Evolutionary conservation across 352 stramenopile species (phyloP).

Genomic region (Pythium oligandrum): DNA sequence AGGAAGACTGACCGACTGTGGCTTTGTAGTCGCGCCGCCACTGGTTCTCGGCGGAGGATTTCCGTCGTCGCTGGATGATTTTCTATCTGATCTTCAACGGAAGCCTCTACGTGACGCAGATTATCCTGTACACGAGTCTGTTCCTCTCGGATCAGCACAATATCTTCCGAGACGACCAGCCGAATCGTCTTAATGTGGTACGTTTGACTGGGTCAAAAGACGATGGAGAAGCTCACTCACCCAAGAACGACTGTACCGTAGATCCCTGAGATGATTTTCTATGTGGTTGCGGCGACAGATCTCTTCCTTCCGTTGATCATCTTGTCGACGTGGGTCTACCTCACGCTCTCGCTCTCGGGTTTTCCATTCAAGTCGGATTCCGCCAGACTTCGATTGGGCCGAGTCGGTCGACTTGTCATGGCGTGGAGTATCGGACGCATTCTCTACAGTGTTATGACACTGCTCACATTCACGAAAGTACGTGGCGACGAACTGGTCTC

Average conservation of each 20-base stretch:
- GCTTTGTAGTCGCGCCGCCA: slow-evolving; percentile 69
- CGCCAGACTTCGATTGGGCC: slow-evolving; percentile 44
- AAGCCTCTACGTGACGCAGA: slow-evolving; percentile 80
- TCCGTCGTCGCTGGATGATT: slow-evolving; percentile 88
- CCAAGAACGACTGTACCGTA: slow-evolving; percentile 8
- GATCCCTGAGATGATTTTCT: slow-evolving; percentile 79
- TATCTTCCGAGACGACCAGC: slow-evolving; percentile 75
- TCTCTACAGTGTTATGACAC: slow-evolving; percentile 83
- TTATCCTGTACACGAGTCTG: slow-evolving; percentile 86
- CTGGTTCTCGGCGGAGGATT: slow-evolving; percentile 85
- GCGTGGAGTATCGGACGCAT: slow-evolving; percentile 84
- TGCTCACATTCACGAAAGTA: slow-evolving; percentile 86
- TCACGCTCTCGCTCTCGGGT: slow-evolving; percentile 83
- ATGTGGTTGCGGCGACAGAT: slow-evolving; percentile 79
- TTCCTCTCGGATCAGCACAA: slow-evolving; percentile 82
- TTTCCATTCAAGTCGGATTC: slow-evolving; percentile 82
- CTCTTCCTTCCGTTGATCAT: slow-evolving; percentile 88
- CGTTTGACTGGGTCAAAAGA: slow-evolving; percentile 1
- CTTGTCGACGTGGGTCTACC: slow-evolving; percentile 86
- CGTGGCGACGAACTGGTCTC: too few relatives aligned
- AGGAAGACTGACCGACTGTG: too few relatives aligned
- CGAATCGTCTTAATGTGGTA: slow-evolving; percentile 67
- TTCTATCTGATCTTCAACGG: slow-evolving; percentile 92
- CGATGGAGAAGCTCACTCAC: too few relatives aligned
- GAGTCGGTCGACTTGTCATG: slow-evolving; percentile 61